Base-by-base conservation (phyloP, 495 filamentous ascomycete species). In the Penicillium simplicissimum region DNA sequence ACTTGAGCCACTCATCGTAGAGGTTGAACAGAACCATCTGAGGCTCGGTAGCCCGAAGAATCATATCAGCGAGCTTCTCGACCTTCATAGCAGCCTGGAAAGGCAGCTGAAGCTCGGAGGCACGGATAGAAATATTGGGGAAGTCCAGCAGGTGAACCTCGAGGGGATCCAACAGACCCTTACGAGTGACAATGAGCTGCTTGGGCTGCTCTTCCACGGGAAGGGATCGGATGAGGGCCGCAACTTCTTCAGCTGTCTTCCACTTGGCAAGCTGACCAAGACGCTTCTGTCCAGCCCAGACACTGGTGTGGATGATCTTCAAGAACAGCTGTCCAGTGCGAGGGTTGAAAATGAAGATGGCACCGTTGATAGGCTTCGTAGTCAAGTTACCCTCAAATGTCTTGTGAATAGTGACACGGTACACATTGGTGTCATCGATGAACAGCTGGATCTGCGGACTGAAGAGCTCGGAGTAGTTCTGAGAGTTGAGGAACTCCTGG, bases 51-150 rank as follows among this genome's bases (percentile, higher is more conserved):
- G 96, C 96, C 55, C 93, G 90, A 42, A 99, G 82, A 69, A 99
- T 99, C 96, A 99, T 97, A 72, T 99, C 96, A 58, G 94, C 96
- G 33, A 99, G 82, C 74, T 97, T 98, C 77, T 99, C 96, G 40
- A 99, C 93, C 82, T 98, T 99, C 96, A 99, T 99, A 4, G 96
- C 96, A 48, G 96, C 96, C 74, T 99, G 96, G 90, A 99, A 99
- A 6, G 96, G 96, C 60, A 99, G 79, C 75, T 99, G 96, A 58
- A 99, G 79, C 78, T 99, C 96, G 0, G 96, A 99, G 42, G 96
- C 96, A 65, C 96, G 92, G 64, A 99, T 99, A 10, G 94, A 97
- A 62, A 99, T 99, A 69, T 99, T 99, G 43, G 96, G 96, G 82
- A 99, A 99, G 73, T 99, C 96, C 21, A 99, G 85, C 63, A 99